Evolutionary conservation across 2,329 filamentous ascomycete species (phyloP).

Genomic region (Fusarium pseudoanthophilum): DNA sequence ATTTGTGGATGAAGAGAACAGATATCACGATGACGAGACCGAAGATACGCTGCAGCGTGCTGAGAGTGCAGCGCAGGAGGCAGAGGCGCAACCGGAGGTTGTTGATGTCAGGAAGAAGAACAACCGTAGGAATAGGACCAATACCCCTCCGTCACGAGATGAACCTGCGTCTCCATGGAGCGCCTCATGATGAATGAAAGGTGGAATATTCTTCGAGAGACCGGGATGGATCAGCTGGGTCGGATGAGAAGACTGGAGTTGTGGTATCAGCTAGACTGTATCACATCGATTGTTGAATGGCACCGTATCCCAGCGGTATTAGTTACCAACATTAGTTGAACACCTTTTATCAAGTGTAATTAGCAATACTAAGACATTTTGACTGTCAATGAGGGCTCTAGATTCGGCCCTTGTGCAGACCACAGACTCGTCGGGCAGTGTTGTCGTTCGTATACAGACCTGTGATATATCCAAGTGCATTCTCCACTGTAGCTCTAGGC

Average conservation of each 20-base stretch:
- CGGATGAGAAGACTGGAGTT: not conserved
- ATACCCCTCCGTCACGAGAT: conserved; percentile 34
- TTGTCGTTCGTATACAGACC: not conserved
- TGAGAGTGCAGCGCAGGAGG: conserved; percentile 7
- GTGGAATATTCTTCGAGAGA: not conserved
- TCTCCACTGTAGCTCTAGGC: not conserved
- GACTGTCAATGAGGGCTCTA: not conserved
- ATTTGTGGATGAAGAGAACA: conserved; percentile 41
- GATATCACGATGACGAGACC: conserved; percentile 45
- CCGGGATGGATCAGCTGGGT: not conserved
- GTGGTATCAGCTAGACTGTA: not conserved
- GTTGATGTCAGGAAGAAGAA: conserved; percentile 40
- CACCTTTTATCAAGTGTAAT: not conserved
- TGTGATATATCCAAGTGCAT: not conserved
- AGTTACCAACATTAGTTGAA: not conserved
- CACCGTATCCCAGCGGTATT: not conserved
- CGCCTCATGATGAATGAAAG: not conserved
- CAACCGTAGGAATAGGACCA: conserved; percentile 39
- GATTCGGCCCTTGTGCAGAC: not conserved
- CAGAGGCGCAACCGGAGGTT: conserved; percentile 31
- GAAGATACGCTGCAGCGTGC: conserved; percentile 14
- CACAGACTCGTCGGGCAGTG: not conserved
- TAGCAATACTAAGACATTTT: not conserved
- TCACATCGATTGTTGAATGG: not conserved
- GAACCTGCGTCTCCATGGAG: conserved; percentile 33